These are phyloP conservation scores for Clonostachys rosea DNA, from an alignment of 2,329 filamentous ascomycete species.

Conservation along the genomic window DNA sequence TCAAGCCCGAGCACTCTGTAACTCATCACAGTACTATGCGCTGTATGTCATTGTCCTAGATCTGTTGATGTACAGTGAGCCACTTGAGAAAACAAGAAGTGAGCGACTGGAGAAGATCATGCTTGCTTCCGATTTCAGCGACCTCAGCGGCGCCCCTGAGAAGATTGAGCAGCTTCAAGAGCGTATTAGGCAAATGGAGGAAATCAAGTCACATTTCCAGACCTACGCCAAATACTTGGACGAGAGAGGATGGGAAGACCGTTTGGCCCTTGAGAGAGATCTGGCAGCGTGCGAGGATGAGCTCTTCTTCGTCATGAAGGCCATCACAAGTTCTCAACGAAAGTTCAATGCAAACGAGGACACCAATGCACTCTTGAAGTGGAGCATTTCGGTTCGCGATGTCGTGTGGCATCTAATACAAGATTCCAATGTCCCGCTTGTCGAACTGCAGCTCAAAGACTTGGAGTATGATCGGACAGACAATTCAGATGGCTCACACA, in stretches of 20 bases:
- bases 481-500: constrained; percentile 94
- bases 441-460: constrained; percentile 88
- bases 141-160: constrained; percentile 86
- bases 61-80: constrained; percentile 92
- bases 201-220: constrained; percentile 96
- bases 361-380: constrained; percentile 76
- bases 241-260: constrained; percentile 85
- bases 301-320: constrained; percentile 99
- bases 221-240: constrained; percentile 85
- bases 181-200: constrained; percentile 87
- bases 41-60: constrained; percentile 98
- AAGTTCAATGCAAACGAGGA: constrained; percentile 70
- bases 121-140: constrained; percentile 96
- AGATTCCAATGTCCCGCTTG: constrained; percentile 79
- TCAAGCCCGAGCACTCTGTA: constrained; percentile 88
- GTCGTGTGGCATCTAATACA: constrained; percentile 97
- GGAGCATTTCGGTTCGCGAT: constrained; percentile 90
- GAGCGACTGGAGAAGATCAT: constrained; percentile 98
- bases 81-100: constrained; percentile 91
- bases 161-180: constrained; percentile 91
- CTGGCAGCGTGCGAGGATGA: constrained; percentile 90
- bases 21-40: constrained; percentile 95
- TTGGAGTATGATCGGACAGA: constrained; percentile 93
- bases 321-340: constrained; percentile 92
- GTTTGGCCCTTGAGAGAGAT: constrained; percentile 83